Percentiles rank a stretch among this genome's conserved stretches.
Conservation (phyloP, 2,329 filamentous ascomycete species). For the Xylariomycetidae sp. region DNA sequence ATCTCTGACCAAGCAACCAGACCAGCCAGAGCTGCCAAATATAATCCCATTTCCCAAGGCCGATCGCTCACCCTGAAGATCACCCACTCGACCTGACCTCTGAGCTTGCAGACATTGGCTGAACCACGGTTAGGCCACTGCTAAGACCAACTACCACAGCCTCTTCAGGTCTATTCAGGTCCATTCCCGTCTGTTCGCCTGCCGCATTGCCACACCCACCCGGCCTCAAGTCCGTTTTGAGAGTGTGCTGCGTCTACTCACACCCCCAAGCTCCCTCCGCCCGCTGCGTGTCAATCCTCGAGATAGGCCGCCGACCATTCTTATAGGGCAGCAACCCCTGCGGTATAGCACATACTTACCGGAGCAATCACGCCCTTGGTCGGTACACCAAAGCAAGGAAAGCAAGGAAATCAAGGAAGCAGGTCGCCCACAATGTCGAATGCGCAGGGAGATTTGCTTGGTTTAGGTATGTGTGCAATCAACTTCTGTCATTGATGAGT, state of each 20-base stretch:
- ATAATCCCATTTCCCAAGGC: slow-evolving; percentile 1
- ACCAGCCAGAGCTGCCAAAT: not conserved
- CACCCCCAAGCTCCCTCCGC: too few relatives aligned
- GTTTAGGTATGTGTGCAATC: slow-evolving; percentile 14
- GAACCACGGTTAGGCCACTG: slow-evolving; percentile 6
- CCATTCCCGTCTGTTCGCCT: too few relatives aligned
- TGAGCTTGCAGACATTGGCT: too few relatives aligned
- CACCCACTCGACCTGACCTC: slow-evolving; percentile 6
- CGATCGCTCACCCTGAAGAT: slow-evolving; percentile 9
- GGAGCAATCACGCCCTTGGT: slow-evolving; percentile 8
- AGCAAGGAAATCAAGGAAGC: slow-evolving; percentile 9
- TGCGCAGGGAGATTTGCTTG: slow-evolving; percentile 15
- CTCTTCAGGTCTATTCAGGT: too few relatives aligned
- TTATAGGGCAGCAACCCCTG: too few relatives aligned
- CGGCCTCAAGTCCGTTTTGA: too few relatives aligned
- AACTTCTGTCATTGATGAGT: slow-evolving; percentile 4
- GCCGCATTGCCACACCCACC: too few relatives aligned
- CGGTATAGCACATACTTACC: too few relatives aligned
- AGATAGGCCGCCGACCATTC: too few relatives aligned
- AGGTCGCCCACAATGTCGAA: slow-evolving; percentile 11
- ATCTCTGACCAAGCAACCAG: not conserved
- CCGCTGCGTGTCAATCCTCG: too few relatives aligned
- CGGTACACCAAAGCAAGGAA: slow-evolving; percentile 5
- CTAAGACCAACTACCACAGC: slow-evolving; percentile 7
- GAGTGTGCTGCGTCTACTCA: too few relatives aligned